A percentile compares a stretch with the other conserved stretches of the same genome.
These are phyloP conservation scores for Vitis rotundifolia DNA, from an alignment of 164 flowering plant genomes.

Conservation along the genomic window DNA sequence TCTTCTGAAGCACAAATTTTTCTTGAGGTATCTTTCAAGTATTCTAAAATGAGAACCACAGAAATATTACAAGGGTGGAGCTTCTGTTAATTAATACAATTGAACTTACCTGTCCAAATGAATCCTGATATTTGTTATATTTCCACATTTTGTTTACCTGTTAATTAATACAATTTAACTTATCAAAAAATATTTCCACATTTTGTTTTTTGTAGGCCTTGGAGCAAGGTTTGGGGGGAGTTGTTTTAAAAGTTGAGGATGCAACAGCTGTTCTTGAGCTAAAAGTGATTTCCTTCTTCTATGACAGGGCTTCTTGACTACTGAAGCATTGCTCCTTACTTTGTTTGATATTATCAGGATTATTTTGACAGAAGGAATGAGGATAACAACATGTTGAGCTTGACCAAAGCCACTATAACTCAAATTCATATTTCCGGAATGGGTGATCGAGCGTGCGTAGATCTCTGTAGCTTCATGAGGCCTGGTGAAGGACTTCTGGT, in stretches of 20 bases:
- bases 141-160: too few relatives aligned
- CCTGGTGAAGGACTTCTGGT: conserved; percentile 99
- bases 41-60: too few relatives aligned
- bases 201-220: conserved; percentile 53
- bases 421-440: conserved; percentile 63
- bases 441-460: conserved; percentile 97
- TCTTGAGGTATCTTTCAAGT: conserved; percentile 58
- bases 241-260: conserved; percentile 76
- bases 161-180: too few relatives aligned
- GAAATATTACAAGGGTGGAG: too few relatives aligned
- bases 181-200: too few relatives aligned
- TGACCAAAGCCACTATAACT: conserved; percentile 63
- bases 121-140: background rate
- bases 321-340: conserved; percentile 21
- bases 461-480: conserved; percentile 86
- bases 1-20: conserved; percentile 68
- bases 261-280: conserved; percentile 55
- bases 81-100: background rate
- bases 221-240: conserved; percentile 84
- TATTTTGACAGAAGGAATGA: conserved; percentile 80
- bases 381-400: conserved; percentile 41
- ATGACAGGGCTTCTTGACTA: background rate
- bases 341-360: conserved; percentile 49
- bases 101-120: background rate
- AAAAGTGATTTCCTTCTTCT: conserved; percentile 49